A percentile compares a stretch with the other conserved stretches of the same genome.
Conservation (phyloP, 2,329 filamentous ascomycete species). For the Calonectria hawksworthii region DNA sequence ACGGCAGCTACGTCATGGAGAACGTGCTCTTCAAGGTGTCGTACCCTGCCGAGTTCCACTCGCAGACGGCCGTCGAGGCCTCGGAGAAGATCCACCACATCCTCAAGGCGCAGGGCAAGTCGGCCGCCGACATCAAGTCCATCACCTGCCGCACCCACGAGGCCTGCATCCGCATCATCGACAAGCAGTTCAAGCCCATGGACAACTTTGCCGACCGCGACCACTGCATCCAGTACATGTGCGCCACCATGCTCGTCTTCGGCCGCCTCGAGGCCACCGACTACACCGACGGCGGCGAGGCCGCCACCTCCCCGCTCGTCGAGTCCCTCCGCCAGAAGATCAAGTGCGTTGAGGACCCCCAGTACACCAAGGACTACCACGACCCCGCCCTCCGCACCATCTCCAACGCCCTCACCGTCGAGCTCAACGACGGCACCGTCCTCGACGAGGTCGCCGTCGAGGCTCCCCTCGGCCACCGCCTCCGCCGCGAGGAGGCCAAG, state of each 20-base stretch:
- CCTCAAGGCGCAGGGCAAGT: constrained; percentile 88
- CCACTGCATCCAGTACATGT: constrained; percentile 99
- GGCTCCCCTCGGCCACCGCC: constrained; percentile 92
- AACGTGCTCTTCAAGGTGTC: constrained; percentile 99
- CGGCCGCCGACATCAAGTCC: constrained; percentile 91
- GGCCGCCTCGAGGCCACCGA: constrained; percentile 93
- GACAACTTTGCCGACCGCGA: constrained; percentile 99
- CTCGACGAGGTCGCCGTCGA: constrained; percentile 93
- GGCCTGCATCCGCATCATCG: constrained; percentile 98
- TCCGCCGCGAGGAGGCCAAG: constrained; percentile 96
- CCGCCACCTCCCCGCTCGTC: constrained; percentile 88
- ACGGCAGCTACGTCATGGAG: constrained; percentile 99
- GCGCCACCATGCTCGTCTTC: constrained; percentile 94
- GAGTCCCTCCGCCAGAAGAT: constrained; percentile 95
- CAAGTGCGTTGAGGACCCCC: constrained; percentile 94
- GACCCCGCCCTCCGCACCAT: constrained; percentile 94
- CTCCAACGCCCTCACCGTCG: constrained; percentile 95
- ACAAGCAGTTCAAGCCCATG: constrained; percentile 99
- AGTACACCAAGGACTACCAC: constrained; percentile 97
- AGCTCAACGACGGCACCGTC: constrained; percentile 92
- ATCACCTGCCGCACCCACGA: constrained; percentile 97
- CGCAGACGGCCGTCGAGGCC: constrained; percentile 96
- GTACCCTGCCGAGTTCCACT: constrained; percentile 98
- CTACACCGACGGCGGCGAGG: constrained; percentile 93
- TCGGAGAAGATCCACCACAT: constrained; percentile 89